Evolutionary conservation across 805 yeast genomes (phyloP).

Genomic region (Suhomyces tanzawaensis): DNA sequence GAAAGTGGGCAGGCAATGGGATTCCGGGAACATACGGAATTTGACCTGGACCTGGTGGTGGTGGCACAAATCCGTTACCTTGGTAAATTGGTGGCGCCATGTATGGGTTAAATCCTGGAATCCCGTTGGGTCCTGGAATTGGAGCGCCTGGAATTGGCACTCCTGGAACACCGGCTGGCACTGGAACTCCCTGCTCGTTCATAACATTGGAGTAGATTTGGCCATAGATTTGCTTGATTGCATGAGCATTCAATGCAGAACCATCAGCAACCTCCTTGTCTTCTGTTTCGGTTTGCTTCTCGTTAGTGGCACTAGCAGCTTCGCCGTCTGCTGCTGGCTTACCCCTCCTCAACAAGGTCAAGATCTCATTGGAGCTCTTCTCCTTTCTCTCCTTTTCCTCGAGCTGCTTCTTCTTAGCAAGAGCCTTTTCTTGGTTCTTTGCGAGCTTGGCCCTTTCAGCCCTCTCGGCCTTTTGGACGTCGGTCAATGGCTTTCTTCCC

Average conservation of each 20-base stretch:
- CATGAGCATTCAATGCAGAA: slow-evolving; percentile 21
- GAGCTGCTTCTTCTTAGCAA: slow-evolving; percentile 5
- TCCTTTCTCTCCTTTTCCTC: slow-evolving; percentile 13
- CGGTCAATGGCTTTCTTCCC: slow-evolving; percentile 28
- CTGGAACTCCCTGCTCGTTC: slow-evolving; percentile 30
- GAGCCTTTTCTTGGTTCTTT: slow-evolving; percentile 8
- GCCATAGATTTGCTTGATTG: slow-evolving; percentile 42
- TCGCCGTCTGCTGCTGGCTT: slow-evolving; percentile 8
- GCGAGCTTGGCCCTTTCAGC: slow-evolving; percentile 8
- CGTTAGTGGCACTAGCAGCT: slow-evolving; percentile 5
- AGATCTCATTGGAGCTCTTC: slow-evolving; percentile 30
- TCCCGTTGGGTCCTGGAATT: slow-evolving; percentile 7
- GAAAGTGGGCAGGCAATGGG: slow-evolving; percentile 35
- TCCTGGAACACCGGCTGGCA: slow-evolving; percentile 8
- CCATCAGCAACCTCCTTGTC: slow-evolving; percentile 14
- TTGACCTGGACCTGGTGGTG: slow-evolving; percentile 7
- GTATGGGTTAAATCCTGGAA: not conserved
- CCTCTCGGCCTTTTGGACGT: slow-evolving; percentile 18
- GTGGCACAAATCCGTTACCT: not conserved
- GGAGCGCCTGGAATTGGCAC: slow-evolving; percentile 4
- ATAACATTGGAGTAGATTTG: slow-evolving; percentile 43
- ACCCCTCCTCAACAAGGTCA: slow-evolving; percentile 27
- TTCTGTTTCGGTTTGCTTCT: slow-evolving; percentile 7
- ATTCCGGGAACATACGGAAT: slow-evolving; percentile 36
- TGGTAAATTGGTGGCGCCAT: not conserved